phyloP scores from a whole-genome alignment of 305 asterid genomes.

The Ilex paraguariensis region DNA sequence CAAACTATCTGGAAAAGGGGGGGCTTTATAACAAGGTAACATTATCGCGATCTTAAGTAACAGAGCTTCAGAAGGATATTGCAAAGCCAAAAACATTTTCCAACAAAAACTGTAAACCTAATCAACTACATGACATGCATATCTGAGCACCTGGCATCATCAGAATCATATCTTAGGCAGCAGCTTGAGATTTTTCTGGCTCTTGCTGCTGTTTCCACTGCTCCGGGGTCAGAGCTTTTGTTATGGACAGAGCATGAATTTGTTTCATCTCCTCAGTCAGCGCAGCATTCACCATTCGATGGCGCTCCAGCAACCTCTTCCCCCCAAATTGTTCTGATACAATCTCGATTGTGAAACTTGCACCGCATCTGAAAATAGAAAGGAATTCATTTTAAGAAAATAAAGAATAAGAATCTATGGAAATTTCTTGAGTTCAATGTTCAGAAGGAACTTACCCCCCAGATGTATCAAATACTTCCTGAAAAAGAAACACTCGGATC shows the following conservation, averaged over 20 bases:
- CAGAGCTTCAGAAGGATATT: too few relatives aligned
- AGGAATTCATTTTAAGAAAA: slow-evolving; percentile 1
- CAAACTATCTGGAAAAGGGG: too few relatives aligned
- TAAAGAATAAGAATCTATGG: slow-evolving; percentile 2
- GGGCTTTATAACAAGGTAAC: too few relatives aligned
- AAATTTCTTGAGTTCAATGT: neutral
- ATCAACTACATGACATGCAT: too few relatives aligned
- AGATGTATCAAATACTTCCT: slow-evolving; percentile 80
- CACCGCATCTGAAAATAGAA: slow-evolving; percentile 62
- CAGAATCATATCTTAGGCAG: slow-evolving; percentile 21
- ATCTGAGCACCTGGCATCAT: too few relatives aligned
- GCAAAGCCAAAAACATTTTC: too few relatives aligned
- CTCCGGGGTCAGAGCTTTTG: slow-evolving; percentile 70
- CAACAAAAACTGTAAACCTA: too few relatives aligned
- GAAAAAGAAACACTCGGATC: slow-evolving; percentile 18
- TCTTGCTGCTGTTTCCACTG: slow-evolving; percentile 70
- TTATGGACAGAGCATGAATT: slow-evolving; percentile 84
- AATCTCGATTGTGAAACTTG: slow-evolving; percentile 62
- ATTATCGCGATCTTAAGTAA: too few relatives aligned
- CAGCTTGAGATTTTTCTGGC: slow-evolving; percentile 44
- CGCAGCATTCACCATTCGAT: slow-evolving; percentile 74
- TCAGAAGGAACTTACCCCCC: slow-evolving; percentile 57
- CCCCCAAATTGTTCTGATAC: slow-evolving; percentile 77
- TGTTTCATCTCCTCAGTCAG: slow-evolving; percentile 71
- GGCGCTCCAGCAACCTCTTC: slow-evolving; percentile 85